These are phyloP conservation scores for Selenicereus undatus DNA, from an alignment of 148 eudicot species.

Conservation along the genomic window DNA sequence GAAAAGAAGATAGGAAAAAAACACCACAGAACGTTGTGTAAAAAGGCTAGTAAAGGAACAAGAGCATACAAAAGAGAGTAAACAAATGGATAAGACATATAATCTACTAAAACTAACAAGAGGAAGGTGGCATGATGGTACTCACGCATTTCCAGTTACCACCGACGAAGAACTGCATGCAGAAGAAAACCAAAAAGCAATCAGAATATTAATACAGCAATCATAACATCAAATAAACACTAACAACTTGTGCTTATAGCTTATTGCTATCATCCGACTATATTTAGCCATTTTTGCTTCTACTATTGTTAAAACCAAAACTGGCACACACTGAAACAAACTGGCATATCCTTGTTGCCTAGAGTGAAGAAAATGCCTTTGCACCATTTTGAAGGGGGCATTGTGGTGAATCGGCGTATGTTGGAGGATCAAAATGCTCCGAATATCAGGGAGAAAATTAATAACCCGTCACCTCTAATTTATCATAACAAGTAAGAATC, in stretches of 20 bases:
- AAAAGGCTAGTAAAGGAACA: background rate
- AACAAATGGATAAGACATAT: background rate
- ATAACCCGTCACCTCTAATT: background rate
- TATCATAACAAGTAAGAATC: background rate
- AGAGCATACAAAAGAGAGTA: background rate
- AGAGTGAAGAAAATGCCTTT: background rate
- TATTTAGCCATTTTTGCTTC: background rate
- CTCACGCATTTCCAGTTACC: conserved; percentile 99
- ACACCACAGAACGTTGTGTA: background rate
- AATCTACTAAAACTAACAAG: background rate
- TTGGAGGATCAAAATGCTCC: background rate
- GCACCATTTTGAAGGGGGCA: background rate
- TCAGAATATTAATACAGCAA: conserved; percentile 12
- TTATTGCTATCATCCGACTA: background rate
- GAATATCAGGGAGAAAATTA: background rate
- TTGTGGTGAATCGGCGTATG: background rate
- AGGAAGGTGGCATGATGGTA: conserved; percentile 12
- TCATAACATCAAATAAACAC: background rate
- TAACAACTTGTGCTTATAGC: background rate
- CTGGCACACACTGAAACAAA: background rate
- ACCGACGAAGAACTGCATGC: conserved; percentile 95
- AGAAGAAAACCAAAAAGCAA: conserved; percentile 19
- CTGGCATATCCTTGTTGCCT: background rate
- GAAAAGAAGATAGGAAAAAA: background rate
- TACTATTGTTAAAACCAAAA: background rate